Percentiles rank a stretch among this genome's conserved stretches.
Evolutionary conservation across 306 rosid species (phyloP).

Genomic region (Echinosophora koreensis): DNA sequence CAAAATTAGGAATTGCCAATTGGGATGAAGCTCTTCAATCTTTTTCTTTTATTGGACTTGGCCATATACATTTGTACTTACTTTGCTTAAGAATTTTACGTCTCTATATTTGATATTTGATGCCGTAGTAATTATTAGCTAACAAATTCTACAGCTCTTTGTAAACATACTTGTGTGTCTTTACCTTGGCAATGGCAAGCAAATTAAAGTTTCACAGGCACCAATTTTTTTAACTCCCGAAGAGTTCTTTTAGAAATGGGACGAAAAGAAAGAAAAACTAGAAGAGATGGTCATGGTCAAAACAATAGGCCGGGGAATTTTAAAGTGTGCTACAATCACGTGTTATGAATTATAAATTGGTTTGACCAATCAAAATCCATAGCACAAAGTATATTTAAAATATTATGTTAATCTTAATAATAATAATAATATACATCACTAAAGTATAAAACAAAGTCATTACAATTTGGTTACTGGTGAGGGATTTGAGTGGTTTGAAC

Average conservation of each 20-base stretch:
- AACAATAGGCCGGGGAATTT: not conserved
- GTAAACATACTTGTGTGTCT: not conserved
- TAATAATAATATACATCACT: too few relatives aligned
- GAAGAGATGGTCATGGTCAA: conserved; percentile 39
- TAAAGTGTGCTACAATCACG: too few relatives aligned
- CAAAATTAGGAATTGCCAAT: conserved; percentile 9
- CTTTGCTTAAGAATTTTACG: not conserved
- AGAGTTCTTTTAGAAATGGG: not conserved
- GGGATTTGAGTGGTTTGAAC: too few relatives aligned
- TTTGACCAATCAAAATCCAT: too few relatives aligned
- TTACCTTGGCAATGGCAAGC: not conserved
- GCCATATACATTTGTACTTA: not conserved
- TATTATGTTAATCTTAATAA: too few relatives aligned
- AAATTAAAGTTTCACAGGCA: conserved; percentile 13
- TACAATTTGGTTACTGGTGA: too few relatives aligned
- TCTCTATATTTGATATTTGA: not conserved
- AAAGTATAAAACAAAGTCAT: too few relatives aligned
- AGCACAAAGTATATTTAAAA: too few relatives aligned
- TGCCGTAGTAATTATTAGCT: not conserved
- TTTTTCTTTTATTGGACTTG: not conserved
- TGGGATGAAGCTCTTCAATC: conserved; percentile 14
- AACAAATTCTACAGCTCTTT: not conserved
- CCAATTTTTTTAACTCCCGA: not conserved
- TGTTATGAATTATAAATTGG: too few relatives aligned
- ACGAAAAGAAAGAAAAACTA: not conserved